phyloP scores from a whole-genome alignment of 164 flowering plant species.

The Piper betle region DNA sequence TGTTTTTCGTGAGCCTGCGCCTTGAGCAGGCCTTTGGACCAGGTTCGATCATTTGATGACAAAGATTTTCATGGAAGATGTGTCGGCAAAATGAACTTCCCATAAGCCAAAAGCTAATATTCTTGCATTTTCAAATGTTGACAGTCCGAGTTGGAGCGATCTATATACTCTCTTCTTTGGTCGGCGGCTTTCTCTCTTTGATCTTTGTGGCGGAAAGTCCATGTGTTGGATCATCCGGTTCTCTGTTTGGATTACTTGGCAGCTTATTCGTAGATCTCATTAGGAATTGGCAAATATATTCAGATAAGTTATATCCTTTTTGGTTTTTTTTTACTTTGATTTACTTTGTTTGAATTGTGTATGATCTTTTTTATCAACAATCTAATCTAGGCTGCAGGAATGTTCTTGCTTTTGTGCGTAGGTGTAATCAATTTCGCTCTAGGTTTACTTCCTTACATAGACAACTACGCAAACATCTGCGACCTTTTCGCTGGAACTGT shows the following conservation, averaged over 20 bases:
- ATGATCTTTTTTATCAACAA: not conserved
- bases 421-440: slow-evolving; percentile 31
- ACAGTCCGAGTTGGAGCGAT: slow-evolving; percentile 59
- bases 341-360: not conserved
- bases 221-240: slow-evolving; percentile 53
- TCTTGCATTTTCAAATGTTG: slow-evolving; percentile 6
- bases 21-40: slow-evolving; percentile 75
- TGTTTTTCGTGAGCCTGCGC: slow-evolving; percentile 45
- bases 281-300: slow-evolving; percentile 48
- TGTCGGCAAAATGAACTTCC: not conserved
- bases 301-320: slow-evolving; percentile 35
- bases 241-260: slow-evolving; percentile 76
- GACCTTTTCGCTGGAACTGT: slow-evolving; percentile 61
- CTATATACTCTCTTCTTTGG: slow-evolving; percentile 50
- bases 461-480: slow-evolving; percentile 63
- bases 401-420: slow-evolving; percentile 22
- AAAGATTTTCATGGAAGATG: not conserved
- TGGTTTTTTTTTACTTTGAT: not conserved
- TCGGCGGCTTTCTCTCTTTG: slow-evolving; percentile 51
- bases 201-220: slow-evolving; percentile 49
- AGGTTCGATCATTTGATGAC: slow-evolving; percentile 13
- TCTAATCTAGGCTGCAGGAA: slow-evolving; percentile 38
- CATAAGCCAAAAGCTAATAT: not conserved
- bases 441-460: slow-evolving; percentile 60
- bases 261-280: slow-evolving; percentile 53